A percentile compares a stretch with the other conserved stretches of the same genome.
Evolutionary conservation across 805 yeast genomes (phyloP).

Genomic region (Ogataea parapolymorpha): DNA sequence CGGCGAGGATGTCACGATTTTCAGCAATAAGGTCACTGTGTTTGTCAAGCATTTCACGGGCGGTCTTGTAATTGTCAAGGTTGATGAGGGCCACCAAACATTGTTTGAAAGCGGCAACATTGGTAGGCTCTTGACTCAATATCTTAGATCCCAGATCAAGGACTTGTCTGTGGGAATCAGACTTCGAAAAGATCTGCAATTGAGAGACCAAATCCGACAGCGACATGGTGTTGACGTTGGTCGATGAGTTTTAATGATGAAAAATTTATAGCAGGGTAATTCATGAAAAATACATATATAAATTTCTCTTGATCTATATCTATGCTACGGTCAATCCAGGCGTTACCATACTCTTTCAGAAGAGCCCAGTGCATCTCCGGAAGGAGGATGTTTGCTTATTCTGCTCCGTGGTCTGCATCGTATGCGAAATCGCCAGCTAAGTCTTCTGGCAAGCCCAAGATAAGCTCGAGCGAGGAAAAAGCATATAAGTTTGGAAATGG

Average conservation of each 20-base stretch:
- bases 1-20: slow-evolving; percentile 33
- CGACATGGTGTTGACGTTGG: slow-evolving; percentile 14
- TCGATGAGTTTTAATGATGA: slow-evolving; percentile 5
- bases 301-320: too few species aligned
- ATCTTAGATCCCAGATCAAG: slow-evolving; percentile 29
- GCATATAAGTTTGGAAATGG: slow-evolving; percentile 44
- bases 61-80: slow-evolving; percentile 52
- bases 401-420: too few species aligned
- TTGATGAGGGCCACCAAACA: slow-evolving; percentile 60
- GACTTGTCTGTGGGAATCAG: slow-evolving; percentile 36
- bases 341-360: too few species aligned
- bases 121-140: slow-evolving; percentile 28
- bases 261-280: slow-evolving; percentile 12
- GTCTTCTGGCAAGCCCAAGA: background rate
- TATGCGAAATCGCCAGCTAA: too few species aligned
- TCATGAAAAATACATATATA: background rate
- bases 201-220: slow-evolving; percentile 33
- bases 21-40: slow-evolving; percentile 12
- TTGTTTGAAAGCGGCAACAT: slow-evolving; percentile 32
- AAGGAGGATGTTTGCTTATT: too few species aligned
- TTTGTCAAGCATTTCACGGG: slow-evolving; percentile 40
- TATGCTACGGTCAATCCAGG: too few species aligned
- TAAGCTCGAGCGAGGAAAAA: background rate
- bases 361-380: too few species aligned
- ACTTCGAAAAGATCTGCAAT: slow-evolving; percentile 34